Evolutionary conservation across 2,329 filamentous ascomycete genomes (phyloP).

Genomic region (Sclerotinia subarctica): DNA sequence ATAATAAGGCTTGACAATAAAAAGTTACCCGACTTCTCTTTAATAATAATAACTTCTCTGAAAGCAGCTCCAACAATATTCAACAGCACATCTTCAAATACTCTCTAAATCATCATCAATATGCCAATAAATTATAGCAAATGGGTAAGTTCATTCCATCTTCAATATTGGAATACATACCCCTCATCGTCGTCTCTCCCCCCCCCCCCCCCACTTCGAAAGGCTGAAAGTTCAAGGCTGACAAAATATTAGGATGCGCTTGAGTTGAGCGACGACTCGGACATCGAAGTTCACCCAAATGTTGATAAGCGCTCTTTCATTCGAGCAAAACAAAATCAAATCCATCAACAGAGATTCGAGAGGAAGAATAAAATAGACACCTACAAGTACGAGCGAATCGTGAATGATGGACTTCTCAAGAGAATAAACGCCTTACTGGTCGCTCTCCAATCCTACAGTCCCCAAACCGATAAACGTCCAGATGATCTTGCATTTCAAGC

Average conservation of each 20-base stretch:
- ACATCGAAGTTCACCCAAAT: slow-evolving; percentile 97
- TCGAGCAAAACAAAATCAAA: slow-evolving; percentile 95
- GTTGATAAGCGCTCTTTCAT: slow-evolving; percentile 99
- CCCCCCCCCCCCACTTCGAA: slow-evolving; percentile 23
- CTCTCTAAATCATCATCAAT: slow-evolving; percentile 13
- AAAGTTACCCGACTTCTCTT: not conserved
- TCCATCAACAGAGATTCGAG: slow-evolving; percentile 84
- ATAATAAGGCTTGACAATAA: not conserved
- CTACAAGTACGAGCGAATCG: slow-evolving; percentile 83
- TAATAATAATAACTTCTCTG: not conserved
- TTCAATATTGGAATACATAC: not conserved
- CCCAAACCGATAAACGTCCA: slow-evolving; percentile 60
- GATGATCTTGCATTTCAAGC: slow-evolving; percentile 86
- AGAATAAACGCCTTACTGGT: slow-evolving; percentile 78
- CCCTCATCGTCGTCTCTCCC: slow-evolving; percentile 9
- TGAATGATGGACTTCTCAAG: slow-evolving; percentile 86
- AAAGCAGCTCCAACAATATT: not conserved
- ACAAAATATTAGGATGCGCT: slow-evolving; percentile 65
- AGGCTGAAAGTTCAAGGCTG: slow-evolving; percentile 37
- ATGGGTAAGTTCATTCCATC: slow-evolving; percentile 43
- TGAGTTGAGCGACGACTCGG: slow-evolving; percentile 96
- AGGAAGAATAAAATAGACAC: slow-evolving; percentile 87
- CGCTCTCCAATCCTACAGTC: slow-evolving; percentile 70
- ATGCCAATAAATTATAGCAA: slow-evolving; percentile 64
- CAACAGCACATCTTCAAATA: not conserved